Base-by-base conservation (phyloP, 805 yeast genomes). In the Wickerhamomyces bisporus region DNA sequence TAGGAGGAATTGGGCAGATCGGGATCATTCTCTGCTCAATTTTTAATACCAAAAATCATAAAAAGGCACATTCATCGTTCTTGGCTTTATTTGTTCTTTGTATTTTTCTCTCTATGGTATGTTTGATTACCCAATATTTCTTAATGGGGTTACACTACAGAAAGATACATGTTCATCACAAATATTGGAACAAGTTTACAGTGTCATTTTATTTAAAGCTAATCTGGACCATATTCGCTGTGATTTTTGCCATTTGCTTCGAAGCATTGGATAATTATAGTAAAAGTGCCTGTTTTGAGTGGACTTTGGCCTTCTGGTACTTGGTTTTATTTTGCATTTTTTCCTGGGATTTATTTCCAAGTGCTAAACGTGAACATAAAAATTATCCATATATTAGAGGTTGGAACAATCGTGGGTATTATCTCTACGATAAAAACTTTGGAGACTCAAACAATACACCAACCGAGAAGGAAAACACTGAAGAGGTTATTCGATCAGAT, bases 301-400 rank as follows among this genome's bases (percentile, higher is more conserved):
- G 98, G 98, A 55, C 79, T 3, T 61, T 89, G 30, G 79, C 91
- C n/a, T 89, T 80, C 61, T 80, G 86, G 78, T 89, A 84, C 55
- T 93, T 95, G 3, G 50, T 81, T 25, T 66, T 84, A 43, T 73
- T 81, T 46, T 53, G 81, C 4, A 62, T 80, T 40, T 68, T 89
- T 58, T 64, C 83, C 2, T 69, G 75, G 42, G 97, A 91, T 56
- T 69, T 88, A 47, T 70, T 73, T 49, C 81, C 87, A 1, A 80
- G 84, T 16, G 73, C 79, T 15, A 62, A 65, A 43, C 53, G 50
- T 31, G 43, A 43, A 1, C 55, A 48, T 34, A 47, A 47, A 33
- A 48, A 53, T 34, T 37, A 35, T 6, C 57, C 50, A 27, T 43
- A 44, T 24, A 54, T 54, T 26, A 36, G 42, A n/a, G 43, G 47